These are phyloP conservation scores for Colletotrichum musicola DNA, from an alignment of 2,329 filamentous ascomycete species.

Conservation along the genomic window DNA sequence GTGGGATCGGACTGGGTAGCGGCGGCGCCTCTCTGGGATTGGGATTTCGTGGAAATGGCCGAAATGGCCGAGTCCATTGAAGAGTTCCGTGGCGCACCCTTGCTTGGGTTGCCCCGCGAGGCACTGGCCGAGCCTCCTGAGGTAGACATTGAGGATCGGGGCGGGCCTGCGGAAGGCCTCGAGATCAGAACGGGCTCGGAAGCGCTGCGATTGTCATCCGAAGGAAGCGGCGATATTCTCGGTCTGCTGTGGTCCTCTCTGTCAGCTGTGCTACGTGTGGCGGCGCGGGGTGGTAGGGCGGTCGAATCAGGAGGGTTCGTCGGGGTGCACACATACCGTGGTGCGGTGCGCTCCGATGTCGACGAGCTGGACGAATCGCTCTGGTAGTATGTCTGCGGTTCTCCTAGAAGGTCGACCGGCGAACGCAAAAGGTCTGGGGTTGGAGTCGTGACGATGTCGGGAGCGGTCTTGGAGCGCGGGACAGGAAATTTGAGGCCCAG, in stretches of 20 bases:
- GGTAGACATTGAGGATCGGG: constrained; percentile 52
- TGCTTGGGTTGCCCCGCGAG: constrained; percentile 54
- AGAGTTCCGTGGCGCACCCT: constrained; percentile 75
- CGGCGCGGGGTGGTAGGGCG: neutral
- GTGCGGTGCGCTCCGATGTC: constrained; percentile 47
- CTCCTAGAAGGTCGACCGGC: constrained; percentile 36
- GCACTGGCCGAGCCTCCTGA: constrained; percentile 63
- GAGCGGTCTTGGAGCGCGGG: constrained; percentile 44
- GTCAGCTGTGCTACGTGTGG: constrained; percentile 30
- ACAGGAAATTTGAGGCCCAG: constrained; percentile 44
- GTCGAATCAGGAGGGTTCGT: neutral
- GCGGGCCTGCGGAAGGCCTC: constrained; percentile 57
- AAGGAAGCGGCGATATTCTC: constrained; percentile 45
- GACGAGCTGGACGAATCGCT: constrained; percentile 52
- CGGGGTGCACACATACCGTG: constrained; percentile 46
- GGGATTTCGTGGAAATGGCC: constrained; percentile 72
- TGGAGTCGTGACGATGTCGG: constrained; percentile 49
- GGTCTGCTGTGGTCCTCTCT: constrained; percentile 43
- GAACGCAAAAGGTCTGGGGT: constrained; percentile 42
- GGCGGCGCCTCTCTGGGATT: constrained; percentile 69
- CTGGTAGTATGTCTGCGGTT: constrained; percentile 50
- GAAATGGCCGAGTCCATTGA: constrained; percentile 97
- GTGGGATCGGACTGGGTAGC: constrained; percentile 72
- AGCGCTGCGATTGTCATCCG: constrained; percentile 65
- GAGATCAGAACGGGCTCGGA: constrained; percentile 57